These are phyloP conservation scores for Pseudoturritis turrita DNA, from an alignment of 345 rosid species.

Conservation along the genomic window DNA sequence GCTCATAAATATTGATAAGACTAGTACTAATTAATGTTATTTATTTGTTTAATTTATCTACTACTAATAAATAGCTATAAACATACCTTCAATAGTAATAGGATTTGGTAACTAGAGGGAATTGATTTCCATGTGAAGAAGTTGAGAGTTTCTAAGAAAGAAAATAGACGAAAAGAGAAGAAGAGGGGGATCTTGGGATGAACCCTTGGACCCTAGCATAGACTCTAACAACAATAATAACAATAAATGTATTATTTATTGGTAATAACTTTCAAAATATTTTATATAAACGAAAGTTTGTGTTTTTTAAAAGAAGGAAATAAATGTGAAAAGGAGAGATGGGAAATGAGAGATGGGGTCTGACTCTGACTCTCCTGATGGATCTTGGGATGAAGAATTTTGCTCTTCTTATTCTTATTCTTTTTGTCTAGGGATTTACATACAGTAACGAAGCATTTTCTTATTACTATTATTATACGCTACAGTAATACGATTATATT, in stretches of 20 bases:
- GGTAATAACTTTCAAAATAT: constrained; percentile 14
- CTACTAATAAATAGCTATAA: neutral
- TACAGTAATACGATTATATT: constrained; percentile 4
- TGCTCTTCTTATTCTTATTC: constrained; percentile 44
- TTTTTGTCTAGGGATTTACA: constrained; percentile 52
- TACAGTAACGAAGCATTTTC: constrained; percentile 23
- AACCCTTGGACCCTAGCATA: constrained; percentile 36
- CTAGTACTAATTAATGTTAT: constrained; percentile 13
- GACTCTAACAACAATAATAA: constrained; percentile 11
- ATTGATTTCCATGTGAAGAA: constrained; percentile 32
- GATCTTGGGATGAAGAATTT: constrained; percentile 61
- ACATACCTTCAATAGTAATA: constrained; percentile 17
- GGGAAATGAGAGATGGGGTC: constrained; percentile 33
- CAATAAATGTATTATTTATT: constrained; percentile 6
- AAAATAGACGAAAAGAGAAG: neutral
- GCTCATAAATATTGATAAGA: constrained; percentile 23
- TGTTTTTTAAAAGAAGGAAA: neutral
- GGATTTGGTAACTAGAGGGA: constrained; percentile 4
- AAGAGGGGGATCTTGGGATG: constrained; percentile 37
- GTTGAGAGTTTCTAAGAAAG: constrained; percentile 25
- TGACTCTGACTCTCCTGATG: constrained; percentile 43
- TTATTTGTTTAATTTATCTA: neutral
- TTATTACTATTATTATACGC: constrained; percentile 22
- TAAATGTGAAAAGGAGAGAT: constrained; percentile 32
- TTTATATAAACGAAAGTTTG: neutral